Conservation (phyloP, 78 protist species). For the Goniomonas avonlea region DNA sequence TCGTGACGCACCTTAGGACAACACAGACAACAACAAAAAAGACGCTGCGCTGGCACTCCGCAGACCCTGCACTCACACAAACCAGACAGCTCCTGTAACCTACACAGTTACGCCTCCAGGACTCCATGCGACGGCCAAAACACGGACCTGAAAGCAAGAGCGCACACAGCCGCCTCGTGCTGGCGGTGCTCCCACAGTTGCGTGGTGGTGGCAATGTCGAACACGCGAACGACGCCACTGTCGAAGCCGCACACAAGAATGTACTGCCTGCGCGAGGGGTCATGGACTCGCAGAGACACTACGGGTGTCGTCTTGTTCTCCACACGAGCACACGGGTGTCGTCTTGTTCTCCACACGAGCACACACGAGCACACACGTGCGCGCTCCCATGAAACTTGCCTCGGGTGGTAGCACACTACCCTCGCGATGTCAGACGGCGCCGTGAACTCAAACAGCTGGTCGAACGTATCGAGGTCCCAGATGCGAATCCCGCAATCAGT, state of each 20-base stretch:
- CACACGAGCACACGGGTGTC: not conserved
- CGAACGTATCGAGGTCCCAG: slow-evolving; percentile 10
- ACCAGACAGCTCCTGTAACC: no score
- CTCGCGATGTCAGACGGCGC: not conserved
- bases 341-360: not conserved
- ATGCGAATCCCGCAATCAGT: slow-evolving; percentile 6
- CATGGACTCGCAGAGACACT: not conserved
- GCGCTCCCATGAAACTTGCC: not conserved
- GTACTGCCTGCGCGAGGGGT: not conserved
- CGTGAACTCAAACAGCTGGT: slow-evolving; percentile 25
- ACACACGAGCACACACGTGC: no score
- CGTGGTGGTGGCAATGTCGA: slow-evolving; percentile 8
- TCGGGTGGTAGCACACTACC: slow-evolving; percentile 15
- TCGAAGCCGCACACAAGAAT: slow-evolving; percentile 10
- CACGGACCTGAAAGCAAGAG: not conserved
- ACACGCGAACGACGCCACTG: not conserved
- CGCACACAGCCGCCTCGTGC: not conserved
- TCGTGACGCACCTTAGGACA: no score
- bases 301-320: no score
- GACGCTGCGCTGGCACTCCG: no score
- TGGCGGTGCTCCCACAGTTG: not conserved
- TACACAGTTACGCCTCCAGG: no score
- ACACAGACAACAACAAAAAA: no score
- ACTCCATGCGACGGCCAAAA: no score
- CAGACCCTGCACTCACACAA: no score